These are phyloP conservation scores for Phytopythium chamaehyphon DNA, from an alignment of 352 stramenopile genomes.

Conservation along the genomic window DNA sequence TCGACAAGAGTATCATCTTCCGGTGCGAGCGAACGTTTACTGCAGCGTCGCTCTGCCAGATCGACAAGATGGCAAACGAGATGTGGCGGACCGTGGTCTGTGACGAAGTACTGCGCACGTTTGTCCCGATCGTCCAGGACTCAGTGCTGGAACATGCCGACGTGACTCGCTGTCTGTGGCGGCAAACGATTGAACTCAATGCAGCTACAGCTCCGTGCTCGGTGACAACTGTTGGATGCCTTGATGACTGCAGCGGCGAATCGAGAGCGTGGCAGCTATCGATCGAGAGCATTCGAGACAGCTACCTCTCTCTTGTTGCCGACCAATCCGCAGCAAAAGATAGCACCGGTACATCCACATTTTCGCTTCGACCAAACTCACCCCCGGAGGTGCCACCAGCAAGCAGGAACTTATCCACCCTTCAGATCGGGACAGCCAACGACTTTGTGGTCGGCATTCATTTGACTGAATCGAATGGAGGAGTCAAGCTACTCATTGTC, in stretches of 20 bases:
- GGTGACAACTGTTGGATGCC: slow-evolving; percentile 44
- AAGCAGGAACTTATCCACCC: slow-evolving; percentile 23
- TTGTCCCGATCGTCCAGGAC: slow-evolving; percentile 49
- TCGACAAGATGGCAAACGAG: slow-evolving; percentile 29
- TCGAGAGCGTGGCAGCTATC: slow-evolving; percentile 41
- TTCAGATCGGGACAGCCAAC: slow-evolving; percentile 33
- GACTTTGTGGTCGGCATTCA: slow-evolving; percentile 23
- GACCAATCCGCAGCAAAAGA: slow-evolving; percentile 15
- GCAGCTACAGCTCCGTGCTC: slow-evolving; percentile 15
- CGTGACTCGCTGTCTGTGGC: slow-evolving; percentile 19
- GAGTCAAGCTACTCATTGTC: slow-evolving; percentile 33
- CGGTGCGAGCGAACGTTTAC: slow-evolving; percentile 32
- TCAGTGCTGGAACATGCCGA: slow-evolving; percentile 29
- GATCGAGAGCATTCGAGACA: slow-evolving; percentile 47
- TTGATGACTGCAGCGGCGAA: slow-evolving; percentile 14
- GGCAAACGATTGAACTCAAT: slow-evolving; percentile 35
- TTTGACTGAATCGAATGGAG: slow-evolving; percentile 14
- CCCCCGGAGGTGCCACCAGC: slow-evolving; percentile 6
- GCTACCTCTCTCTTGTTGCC: slow-evolving; percentile 41
- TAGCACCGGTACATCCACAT: too few species aligned
- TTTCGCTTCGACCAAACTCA: too few species aligned
- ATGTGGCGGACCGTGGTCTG: slow-evolving; percentile 48
- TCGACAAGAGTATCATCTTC: slow-evolving; percentile 42
- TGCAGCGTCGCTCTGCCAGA: slow-evolving; percentile 2
- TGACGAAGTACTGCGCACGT: slow-evolving; percentile 64